phyloP scores from a whole-genome alignment of 1,139 yeast species.

The Meyerozyma sp. region DNA sequence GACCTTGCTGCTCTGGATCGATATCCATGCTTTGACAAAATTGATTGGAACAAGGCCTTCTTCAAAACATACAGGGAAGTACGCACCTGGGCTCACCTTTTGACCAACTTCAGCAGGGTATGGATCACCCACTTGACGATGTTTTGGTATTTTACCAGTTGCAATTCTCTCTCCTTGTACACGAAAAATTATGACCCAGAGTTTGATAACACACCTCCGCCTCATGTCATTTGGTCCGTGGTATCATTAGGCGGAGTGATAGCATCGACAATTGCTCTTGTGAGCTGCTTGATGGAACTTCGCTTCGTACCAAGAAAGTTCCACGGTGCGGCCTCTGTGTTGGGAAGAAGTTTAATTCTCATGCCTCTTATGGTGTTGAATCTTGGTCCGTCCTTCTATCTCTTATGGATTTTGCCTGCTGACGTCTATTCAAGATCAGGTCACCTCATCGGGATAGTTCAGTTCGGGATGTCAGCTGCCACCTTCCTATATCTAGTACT shows the following conservation, averaged over 20 bases:
- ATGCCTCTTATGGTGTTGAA: conserved; percentile 42
- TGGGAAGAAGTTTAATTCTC: conserved; percentile 39
- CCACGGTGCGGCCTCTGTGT: conserved; percentile 58
- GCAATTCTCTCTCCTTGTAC: conserved; percentile 73
- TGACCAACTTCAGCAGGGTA: conserved; percentile 73
- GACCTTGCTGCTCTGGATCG: conserved; percentile 41
- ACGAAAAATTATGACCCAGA: conserved; percentile 56
- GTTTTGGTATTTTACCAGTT: conserved; percentile 79
- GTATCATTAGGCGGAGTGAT: conserved; percentile 71
- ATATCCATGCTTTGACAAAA: conserved; percentile 39
- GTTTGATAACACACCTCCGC: conserved; percentile 58
- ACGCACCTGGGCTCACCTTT: conserved; percentile 72
- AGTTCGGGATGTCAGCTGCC: conserved; percentile 53
- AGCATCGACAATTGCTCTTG: conserved; percentile 58
- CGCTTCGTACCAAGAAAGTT: conserved; percentile 61
- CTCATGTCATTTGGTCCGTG: conserved; percentile 55
- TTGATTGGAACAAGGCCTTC: conserved; percentile 61
- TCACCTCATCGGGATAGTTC: conserved; percentile 47
- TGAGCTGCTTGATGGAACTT: conserved; percentile 52
- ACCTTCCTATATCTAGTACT: conserved; percentile 60
- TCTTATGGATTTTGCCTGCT: conserved; percentile 48
- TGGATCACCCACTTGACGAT: conserved; percentile 78
- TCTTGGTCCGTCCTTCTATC: conserved; percentile 58
- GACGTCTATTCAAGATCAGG: conserved; percentile 48
- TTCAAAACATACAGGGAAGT: conserved; percentile 70